Evolutionary conservation across 179 eudicot species (phyloP).

Genomic region (Beta corolliflora): DNA sequence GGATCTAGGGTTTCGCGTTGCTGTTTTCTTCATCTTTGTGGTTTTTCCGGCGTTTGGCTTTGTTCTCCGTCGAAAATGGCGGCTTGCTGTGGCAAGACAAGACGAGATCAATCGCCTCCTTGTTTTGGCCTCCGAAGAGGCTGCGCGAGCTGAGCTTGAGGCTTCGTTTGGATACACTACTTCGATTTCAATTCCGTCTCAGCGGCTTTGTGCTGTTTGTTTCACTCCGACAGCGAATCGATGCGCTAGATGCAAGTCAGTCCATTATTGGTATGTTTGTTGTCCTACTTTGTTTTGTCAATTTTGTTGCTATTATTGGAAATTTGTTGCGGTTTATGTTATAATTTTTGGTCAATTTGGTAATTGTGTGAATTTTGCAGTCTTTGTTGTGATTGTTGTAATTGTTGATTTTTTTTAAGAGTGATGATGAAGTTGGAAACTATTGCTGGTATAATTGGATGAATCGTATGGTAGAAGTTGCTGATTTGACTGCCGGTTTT

Average conservation of each 20-base stretch:
- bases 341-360: neutral
- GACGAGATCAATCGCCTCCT: conserved; percentile 71
- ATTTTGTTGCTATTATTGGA: neutral
- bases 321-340: neutral
- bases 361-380: neutral
- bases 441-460: neutral
- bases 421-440: neutral
- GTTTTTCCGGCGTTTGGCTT: conserved; percentile 43
- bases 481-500: neutral
- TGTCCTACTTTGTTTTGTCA: neutral
- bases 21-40: conserved; percentile 31
- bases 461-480: neutral
- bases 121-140: conserved; percentile 68
- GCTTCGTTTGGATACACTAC: conserved; percentile 39
- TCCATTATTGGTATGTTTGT: conserved; percentile 71
- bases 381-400: neutral
- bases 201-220: conserved; percentile 35
- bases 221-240: conserved; percentile 29
- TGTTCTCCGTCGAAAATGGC: conserved; percentile 69
- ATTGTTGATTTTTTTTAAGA: neutral
- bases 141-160: conserved; percentile 71
- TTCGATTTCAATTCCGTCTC: conserved; percentile 4
- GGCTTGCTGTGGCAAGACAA: no score
- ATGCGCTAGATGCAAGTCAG: conserved; percentile 65
- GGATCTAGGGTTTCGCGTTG: conserved; percentile 69